Evolutionary conservation across 345 rosid species (phyloP), one percentile per base, ranked within the genome.

Genomic region (Acer campestre): DNA sequence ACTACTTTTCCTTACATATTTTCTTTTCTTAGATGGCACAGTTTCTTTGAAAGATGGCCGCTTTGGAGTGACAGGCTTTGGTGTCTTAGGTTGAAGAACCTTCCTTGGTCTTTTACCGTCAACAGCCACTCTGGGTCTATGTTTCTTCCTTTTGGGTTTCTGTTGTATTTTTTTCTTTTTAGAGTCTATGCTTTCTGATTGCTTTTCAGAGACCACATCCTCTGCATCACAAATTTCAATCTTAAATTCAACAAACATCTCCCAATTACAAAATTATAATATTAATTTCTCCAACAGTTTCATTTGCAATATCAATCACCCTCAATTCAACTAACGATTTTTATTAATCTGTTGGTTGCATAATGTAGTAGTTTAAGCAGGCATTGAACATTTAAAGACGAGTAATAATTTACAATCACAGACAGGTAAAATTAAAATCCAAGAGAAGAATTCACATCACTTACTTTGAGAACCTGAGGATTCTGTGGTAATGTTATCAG

Each of bases 81-180:
- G 4, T 40, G 80, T 70, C 56, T 69, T 55, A 6, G 83, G 78
- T 70, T 80, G 78, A 2, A 70, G 80, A 23, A 71, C 23, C 58
- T 61, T 70, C 48, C 25, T 61, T 42, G 56, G 51, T 68, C 51
- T 74, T 20, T 9, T n/a, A 22, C 58, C 49, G 13, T 84, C 87
- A 9, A 61, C 63, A 3, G 71, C 71, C 2, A 86, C 82, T 67
- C 74, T 82, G 0, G 87, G 84, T 46, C 80, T 81, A 17, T 79
- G 81, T 70, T 67, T 82, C 73, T 83, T 81, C 77, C 23, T 70
- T 17, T 44, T 85, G 1, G 67, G 23, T 70, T 79, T 84, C 63
- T 29, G 79, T 42, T 51, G 68, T 13, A 71, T 75, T 25, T 77
- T 79, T 76, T 71, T 77, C 35, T 55, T 18, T 11, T 42, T 42